phyloP scores from a whole-genome alignment of 1,139 yeast genomes.

The Pichia sp. region DNA sequence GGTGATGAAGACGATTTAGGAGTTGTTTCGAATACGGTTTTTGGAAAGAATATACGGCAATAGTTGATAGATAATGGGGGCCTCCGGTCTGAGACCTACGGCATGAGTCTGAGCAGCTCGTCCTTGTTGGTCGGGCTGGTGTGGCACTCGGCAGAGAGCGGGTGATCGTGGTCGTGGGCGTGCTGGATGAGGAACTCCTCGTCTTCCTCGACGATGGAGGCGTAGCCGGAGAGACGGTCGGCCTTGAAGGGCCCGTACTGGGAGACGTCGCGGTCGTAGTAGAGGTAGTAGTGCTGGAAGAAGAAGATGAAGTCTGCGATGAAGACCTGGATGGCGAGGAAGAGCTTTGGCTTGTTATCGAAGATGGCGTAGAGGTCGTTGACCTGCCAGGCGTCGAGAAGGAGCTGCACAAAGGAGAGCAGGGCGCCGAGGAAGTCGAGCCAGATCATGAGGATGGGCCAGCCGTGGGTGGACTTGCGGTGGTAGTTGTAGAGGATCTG shows the following conservation, averaged over 20 bases:
- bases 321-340: slow-evolving; percentile 31
- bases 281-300: slow-evolving; percentile 32
- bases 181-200: slow-evolving; percentile 31
- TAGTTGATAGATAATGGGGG: no score
- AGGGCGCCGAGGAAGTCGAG: slow-evolving; percentile 31
- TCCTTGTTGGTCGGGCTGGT: slow-evolving; percentile 21
- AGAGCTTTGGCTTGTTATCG: slow-evolving; percentile 31
- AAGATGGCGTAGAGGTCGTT: slow-evolving; percentile 25
- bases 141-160: neutral
- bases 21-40: no score
- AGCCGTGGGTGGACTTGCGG: slow-evolving; percentile 53
- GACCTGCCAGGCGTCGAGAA: slow-evolving; percentile 28
- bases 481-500: slow-evolving; percentile 49
- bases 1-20: no score
- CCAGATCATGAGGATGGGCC: slow-evolving; percentile 35
- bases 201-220: slow-evolving; percentile 29
- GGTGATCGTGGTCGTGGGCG: slow-evolving; percentile 31
- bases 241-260: slow-evolving; percentile 21
- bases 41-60: no score
- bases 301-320: slow-evolving; percentile 29
- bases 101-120: slow-evolving; percentile 28
- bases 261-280: slow-evolving; percentile 24
- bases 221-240: slow-evolving; percentile 15
- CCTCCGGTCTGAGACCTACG: neutral
- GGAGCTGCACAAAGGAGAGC: slow-evolving; percentile 29